Base-by-base conservation (phyloP, 306 rosid genomes). In the Corylus avellana region DNA sequence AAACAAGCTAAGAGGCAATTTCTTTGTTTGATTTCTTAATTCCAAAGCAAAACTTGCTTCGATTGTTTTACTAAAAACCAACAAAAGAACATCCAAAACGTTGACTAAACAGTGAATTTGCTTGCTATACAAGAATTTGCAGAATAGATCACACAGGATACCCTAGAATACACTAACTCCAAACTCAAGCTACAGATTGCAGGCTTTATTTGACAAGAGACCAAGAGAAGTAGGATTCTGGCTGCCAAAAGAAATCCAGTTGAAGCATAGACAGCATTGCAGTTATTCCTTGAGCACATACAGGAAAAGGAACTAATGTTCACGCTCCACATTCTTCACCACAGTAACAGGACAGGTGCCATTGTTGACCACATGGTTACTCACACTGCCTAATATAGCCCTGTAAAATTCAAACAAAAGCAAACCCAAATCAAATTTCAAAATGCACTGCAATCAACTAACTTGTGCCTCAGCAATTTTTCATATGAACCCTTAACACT, bases 361-460 rank as follows among this genome's bases (percentile, higher is more conserved):
- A 70, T 88, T 78, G 62, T 88, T 94, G 86, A 94, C 92, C 48
- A 92, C 93, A 27, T 78, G 72, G 87, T 91, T 91, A 90, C 98
- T 94, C 1, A 94, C 98, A 76, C 98, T 94, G 8, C 98, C 98
- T 90, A 94, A 71, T 56, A 93, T 73, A 6, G 66, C 98, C 88
- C 98, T 93, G 88, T 12, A 72, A 73, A 72, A 73, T 48, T 18
- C 57, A 2, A 35, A 79, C 14, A 0, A 22, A 64, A 69, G 75
- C 67, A 73, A 75, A 64, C 50, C 75, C 72, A 74, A 47, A 47
- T 83, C 37, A 75, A 74, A 76, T 78, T 76, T 35, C 70, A 2
- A 63, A 63, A 13, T 39, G 14, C 12, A 7, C 13, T 22, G 10
- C 18, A 49, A 71, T 71, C 59, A 49, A 44, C 39, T 46, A 13